Evolutionary conservation across 371 early-diverging fungal species (phyloP).

Genomic region (Mucor saturninus): DNA sequence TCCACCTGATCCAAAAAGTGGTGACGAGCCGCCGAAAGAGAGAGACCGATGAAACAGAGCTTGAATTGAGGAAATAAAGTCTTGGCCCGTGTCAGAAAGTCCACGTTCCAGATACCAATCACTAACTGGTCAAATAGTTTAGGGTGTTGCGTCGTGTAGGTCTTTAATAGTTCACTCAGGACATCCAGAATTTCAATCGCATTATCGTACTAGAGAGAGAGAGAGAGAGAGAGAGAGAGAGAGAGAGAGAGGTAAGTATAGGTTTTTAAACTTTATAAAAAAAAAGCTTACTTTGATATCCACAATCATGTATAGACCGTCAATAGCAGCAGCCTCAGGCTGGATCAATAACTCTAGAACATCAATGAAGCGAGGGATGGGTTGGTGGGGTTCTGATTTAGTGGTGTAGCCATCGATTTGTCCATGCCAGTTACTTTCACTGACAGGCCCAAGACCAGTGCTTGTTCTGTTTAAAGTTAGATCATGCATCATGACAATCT

Average conservation of each 20-base stretch:
- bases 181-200: conserved; percentile 50
- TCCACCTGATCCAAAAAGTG: conserved; percentile 59
- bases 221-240: neutral
- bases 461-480: conserved; percentile 61
- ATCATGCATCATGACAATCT: conserved; percentile 72
- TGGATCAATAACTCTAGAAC: conserved; percentile 58
- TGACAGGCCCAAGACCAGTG: conserved; percentile 57
- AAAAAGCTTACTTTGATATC: conserved; percentile 63
- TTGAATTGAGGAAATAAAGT: conserved; percentile 49
- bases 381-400: conserved; percentile 50
- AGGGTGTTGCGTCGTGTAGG: conserved; percentile 27
- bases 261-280: neutral
- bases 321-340: conserved; percentile 42
- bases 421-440: conserved; percentile 58
- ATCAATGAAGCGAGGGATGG: conserved; percentile 62
- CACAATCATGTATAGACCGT: conserved; percentile 58
- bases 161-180: conserved; percentile 35
- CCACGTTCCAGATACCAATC: conserved; percentile 70
- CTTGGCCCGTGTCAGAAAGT: conserved; percentile 57
- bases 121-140: conserved; percentile 50
- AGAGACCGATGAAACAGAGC: conserved; percentile 62
- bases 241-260: neutral
- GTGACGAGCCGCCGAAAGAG: conserved; percentile 51
- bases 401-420: conserved; percentile 62
- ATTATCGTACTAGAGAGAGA: conserved; percentile 47